Evolutionary conservation across 441 rosid genomes (phyloP).

Genomic region (Geranium incanum): DNA sequence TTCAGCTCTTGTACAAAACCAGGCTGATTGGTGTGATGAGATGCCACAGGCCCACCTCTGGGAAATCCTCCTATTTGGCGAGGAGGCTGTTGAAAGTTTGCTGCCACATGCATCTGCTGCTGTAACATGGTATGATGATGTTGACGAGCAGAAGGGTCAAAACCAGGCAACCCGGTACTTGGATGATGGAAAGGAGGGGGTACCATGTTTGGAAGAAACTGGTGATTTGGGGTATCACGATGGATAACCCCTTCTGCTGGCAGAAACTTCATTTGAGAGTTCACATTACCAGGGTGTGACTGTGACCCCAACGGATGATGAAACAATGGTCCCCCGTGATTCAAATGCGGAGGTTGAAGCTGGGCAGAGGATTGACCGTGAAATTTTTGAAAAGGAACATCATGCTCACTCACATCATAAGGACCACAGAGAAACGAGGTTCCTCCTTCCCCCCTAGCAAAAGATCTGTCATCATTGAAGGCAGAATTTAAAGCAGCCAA

Average conservation of each 20-base stretch:
- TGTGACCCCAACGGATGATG: conserved; percentile 44
- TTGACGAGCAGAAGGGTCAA: conserved; percentile 40
- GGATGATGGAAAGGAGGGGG: conserved; percentile 63
- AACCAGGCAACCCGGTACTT: conserved; percentile 40
- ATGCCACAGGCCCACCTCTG: conserved; percentile 36
- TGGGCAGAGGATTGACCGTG: conserved; percentile 42
- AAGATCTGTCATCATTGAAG: conserved; percentile 47
- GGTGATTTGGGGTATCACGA: conserved; percentile 54
- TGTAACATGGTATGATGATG: conserved; percentile 46
- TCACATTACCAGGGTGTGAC: conserved; percentile 39
- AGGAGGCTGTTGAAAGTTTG: conserved; percentile 44
- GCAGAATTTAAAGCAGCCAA: conserved; percentile 51
- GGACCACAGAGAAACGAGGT: conserved; percentile 40
- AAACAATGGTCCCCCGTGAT: conserved; percentile 47
- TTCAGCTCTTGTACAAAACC: conserved; percentile 50
- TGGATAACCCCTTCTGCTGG: conserved; percentile 42
- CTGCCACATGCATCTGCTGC: conserved; percentile 52
- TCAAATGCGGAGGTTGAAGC: conserved; percentile 44
- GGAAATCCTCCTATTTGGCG: conserved; percentile 56
- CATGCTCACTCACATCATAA: conserved; percentile 42
- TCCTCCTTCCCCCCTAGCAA: conserved; percentile 42
- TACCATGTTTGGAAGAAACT: conserved; percentile 48
- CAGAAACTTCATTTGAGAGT: conserved; percentile 57
- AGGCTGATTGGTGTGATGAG: conserved; percentile 52
- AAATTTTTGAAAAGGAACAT: conserved; percentile 35